Evolutionary conservation across 225 moss, liverwort and hornwort species (phyloP).

Genomic region (Marchantia polymorpha): DNA sequence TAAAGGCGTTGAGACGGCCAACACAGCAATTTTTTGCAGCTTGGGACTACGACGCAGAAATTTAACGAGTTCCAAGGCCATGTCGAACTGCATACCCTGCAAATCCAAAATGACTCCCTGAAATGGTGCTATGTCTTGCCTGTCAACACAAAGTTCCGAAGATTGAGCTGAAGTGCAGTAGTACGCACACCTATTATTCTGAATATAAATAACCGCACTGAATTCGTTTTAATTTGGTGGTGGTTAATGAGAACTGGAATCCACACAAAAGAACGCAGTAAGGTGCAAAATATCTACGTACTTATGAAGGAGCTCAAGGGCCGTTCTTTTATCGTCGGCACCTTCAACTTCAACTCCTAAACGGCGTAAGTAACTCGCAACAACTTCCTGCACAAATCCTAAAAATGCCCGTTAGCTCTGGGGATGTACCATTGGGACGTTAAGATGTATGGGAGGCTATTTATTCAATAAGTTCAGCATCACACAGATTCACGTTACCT

Average conservation of each 20-base stretch:
- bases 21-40: constrained; percentile 40
- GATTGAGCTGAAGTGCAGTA: neutral
- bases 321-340: constrained; percentile 45
- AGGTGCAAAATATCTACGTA: constrained; percentile 15
- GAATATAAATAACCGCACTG: neutral
- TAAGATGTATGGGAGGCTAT: neutral
- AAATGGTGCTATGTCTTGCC: constrained; percentile 38
- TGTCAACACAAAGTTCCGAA: constrained; percentile 5
- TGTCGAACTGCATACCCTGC: constrained; percentile 49
- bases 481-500: constrained; percentile 34
- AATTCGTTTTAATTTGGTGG: neutral
- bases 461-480: neutral
- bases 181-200: neutral
- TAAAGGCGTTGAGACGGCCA: constrained; percentile 46
- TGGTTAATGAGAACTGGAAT: neutral
- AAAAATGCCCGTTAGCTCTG: neutral
- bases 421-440: neutral
- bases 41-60: constrained; percentile 36
- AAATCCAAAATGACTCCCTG: constrained; percentile 61
- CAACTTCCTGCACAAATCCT: constrained; percentile 53
- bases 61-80: constrained; percentile 41
- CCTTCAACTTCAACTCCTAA: constrained; percentile 53
- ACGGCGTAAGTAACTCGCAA: constrained; percentile 54
- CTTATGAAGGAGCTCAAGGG: constrained; percentile 49
- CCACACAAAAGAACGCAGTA: neutral